Evolutionary conservation across 352 stramenopile species (phyloP).

Genomic region (Elongisporangium undulatum): DNA sequence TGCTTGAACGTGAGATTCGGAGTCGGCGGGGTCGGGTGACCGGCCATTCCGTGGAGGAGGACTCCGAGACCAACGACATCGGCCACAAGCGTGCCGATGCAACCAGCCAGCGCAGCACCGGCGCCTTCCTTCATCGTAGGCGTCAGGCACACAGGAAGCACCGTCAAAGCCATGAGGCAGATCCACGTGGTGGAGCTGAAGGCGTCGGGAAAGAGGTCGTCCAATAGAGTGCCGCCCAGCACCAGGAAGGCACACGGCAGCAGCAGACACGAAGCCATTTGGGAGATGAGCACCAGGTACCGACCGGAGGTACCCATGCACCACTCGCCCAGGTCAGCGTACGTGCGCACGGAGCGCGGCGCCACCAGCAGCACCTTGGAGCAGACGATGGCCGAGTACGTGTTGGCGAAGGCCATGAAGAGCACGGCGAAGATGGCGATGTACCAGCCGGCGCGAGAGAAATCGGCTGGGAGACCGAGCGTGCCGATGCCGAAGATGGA

Average conservation of each 20-base stretch:
- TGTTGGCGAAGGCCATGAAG: constrained; percentile 57
- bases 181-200: constrained; percentile 40
- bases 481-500: constrained; percentile 42
- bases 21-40: constrained; percentile 27
- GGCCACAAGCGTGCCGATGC: constrained; percentile 41
- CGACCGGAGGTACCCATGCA: constrained; percentile 24
- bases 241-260: constrained; percentile 41
- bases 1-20: constrained; percentile 39
- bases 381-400: constrained; percentile 44
- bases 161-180: constrained; percentile 40
- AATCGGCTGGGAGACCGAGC: constrained; percentile 50
- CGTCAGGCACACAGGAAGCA: constrained; percentile 35
- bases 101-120: constrained; percentile 32
- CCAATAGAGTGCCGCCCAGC: constrained; percentile 31
- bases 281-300: constrained; percentile 32
- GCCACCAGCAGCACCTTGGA: constrained; percentile 38
- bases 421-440: constrained; percentile 31
- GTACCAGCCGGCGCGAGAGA: constrained; percentile 35
- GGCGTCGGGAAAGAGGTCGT: constrained; percentile 41
- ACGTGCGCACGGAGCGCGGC: constrained; percentile 40
- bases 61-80: constrained; percentile 31
- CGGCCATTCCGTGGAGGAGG: constrained; percentile 40
- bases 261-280: constrained; percentile 38
- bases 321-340: constrained; percentile 35
- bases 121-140: constrained; percentile 49